phyloP scores from a whole-genome alignment of 2,329 filamentous ascomycete species.

The Curvularia lunata region DNA sequence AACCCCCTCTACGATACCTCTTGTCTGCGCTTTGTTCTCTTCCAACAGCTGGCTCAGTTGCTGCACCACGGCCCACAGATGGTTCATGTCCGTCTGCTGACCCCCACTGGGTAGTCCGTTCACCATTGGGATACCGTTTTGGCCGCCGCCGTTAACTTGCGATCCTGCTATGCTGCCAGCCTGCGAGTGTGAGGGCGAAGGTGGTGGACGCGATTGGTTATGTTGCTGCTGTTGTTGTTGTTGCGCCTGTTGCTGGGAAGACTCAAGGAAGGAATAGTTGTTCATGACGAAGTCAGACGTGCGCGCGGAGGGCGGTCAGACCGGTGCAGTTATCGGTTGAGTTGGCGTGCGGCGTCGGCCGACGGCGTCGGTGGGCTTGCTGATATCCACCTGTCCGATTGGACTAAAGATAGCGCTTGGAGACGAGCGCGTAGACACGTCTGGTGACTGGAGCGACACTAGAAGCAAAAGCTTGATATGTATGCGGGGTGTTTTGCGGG shows the following conservation, averaged over 20 bases:
- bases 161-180: slow-evolving; percentile 22
- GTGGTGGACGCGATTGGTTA: slow-evolving; percentile 40
- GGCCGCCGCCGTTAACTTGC: slow-evolving; percentile 42
- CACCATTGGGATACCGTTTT: slow-evolving; percentile 48
- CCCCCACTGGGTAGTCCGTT: slow-evolving; percentile 49
- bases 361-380: slow-evolving; percentile 8
- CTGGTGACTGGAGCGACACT: slow-evolving; percentile 6
- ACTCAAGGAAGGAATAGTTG: slow-evolving; percentile 48
- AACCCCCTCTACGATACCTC: slow-evolving; percentile 48
- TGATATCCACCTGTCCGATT: slow-evolving; percentile 11
- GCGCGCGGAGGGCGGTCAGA: slow-evolving; percentile 17
- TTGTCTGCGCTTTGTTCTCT: slow-evolving; percentile 49
- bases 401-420: slow-evolving; percentile 6
- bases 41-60: slow-evolving; percentile 49
- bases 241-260: slow-evolving; percentile 21
- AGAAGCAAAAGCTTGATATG: neutral
- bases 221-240: slow-evolving; percentile 15
- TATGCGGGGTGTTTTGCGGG: slow-evolving; percentile 10
- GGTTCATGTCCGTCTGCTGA: slow-evolving; percentile 53
- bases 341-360: slow-evolving; percentile 18
- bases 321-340: slow-evolving; percentile 14
- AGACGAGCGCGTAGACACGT: slow-evolving; percentile 1
- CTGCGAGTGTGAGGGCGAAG: slow-evolving; percentile 42
- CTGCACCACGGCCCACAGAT: slow-evolving; percentile 51
- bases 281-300: slow-evolving; percentile 36